These are phyloP conservation scores for Hanseniaspora guilliermondii DNA, from an alignment of 805 yeast species.

Conservation along the genomic window DNA sequence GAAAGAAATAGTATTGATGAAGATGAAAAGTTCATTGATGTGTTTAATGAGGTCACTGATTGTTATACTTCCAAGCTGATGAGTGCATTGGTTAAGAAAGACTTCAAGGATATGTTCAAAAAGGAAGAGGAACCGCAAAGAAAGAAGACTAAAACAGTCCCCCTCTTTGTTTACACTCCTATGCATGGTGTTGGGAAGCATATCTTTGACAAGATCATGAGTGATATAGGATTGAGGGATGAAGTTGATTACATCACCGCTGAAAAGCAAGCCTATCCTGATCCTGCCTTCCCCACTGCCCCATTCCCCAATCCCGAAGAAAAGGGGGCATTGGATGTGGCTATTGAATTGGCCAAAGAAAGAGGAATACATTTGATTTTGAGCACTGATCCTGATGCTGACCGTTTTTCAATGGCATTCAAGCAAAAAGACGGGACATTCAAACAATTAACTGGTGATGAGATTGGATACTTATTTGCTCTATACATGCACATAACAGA, in stretches of 20 bases:
- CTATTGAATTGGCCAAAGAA: conserved; percentile 43
- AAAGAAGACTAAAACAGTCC: conserved; percentile 17
- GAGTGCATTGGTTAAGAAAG: conserved; percentile 26
- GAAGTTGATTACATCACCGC: conserved; percentile 34
- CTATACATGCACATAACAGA: conserved; percentile 33
- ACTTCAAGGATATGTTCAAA: background rate
- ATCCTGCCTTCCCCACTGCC: conserved; percentile 79
- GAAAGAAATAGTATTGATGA: conserved; percentile 25
- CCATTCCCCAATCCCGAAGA: conserved; percentile 93
- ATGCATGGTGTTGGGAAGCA: conserved; percentile 89
- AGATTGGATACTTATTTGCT: conserved; percentile 77
- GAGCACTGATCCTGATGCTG: conserved; percentile 97
- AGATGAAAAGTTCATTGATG: conserved; percentile 20
- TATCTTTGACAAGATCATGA: conserved; percentile 33
- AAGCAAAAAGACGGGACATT: conserved; percentile 35
- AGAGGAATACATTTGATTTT: conserved; percentile 44
- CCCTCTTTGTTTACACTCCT: conserved; percentile 70
- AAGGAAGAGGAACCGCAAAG: background rate
- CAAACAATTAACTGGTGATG: conserved; percentile 77
- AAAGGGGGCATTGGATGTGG: conserved; percentile 71
- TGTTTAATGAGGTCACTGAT: conserved; percentile 33
- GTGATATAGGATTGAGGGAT: conserved; percentile 30
- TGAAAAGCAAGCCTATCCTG: conserved; percentile 55
- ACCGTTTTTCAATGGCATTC: conserved; percentile 60
- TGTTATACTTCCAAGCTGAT: conserved; percentile 31